Base-by-base conservation (phyloP, 164 flowering plant species). In the Piper longum region DNA sequence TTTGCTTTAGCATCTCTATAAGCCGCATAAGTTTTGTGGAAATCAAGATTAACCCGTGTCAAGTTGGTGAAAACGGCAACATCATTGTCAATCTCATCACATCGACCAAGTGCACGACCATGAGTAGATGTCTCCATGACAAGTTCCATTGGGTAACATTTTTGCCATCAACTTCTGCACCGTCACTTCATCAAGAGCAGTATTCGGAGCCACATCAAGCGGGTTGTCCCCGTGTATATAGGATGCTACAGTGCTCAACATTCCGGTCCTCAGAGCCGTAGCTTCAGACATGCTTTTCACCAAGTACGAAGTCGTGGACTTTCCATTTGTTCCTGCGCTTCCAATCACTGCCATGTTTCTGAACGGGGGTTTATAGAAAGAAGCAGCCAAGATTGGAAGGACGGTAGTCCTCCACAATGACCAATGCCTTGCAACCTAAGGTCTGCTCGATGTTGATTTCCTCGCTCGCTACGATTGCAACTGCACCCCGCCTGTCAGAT, bases 401-500 rank as follows among this genome's bases (percentile, higher is more conserved):
- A 83, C 97, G 0, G 76, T 70, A 72, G 59, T 93, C 99, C 70
- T 93, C 99, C 60, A 90, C 96, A 63, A 93, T 79, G 26, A 88
- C 97, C 77, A 93, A 66, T 0, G 99, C 99, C 74, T 86, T 88
- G 71, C 97, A 93, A 0, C 91, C 96, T 60, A 88, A 77, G 0
- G 85, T 90, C 65, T 82, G 92, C 66, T 88, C 89, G 41, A 93
- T 84, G 61, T 86, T 83, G 56, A 93, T 79, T 79, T 88, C 99
- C 62, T 90, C 85, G 68, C 89, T 90, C 1, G 97, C 99, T 3
- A 93, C 99, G 43, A 90, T 88, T 0, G 97, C 99, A 56, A 88
- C 95, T 14, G 97, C 99, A 56, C 99, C 99, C 74, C 99, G 83
- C 84, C 88, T 93, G 69, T 90, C 95, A 13, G 99, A 96, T 81